Base-by-base conservation (phyloP, 768 basidiomycete species). In the Trametes gibbosa region DNA sequence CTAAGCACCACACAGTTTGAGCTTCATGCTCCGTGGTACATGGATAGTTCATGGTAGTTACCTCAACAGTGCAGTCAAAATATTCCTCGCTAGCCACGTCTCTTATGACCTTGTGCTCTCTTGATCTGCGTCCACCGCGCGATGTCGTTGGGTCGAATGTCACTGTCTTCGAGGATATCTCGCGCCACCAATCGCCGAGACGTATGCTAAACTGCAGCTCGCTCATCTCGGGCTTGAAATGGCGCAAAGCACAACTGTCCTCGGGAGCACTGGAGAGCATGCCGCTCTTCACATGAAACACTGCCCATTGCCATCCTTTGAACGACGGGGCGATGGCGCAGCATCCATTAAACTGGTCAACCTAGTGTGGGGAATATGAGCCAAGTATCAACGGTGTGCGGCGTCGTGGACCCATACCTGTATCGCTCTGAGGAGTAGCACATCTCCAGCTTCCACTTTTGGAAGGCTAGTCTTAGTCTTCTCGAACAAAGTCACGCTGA, bases 281-380 rank as follows among this genome's bases (percentile, higher is more conserved):
- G 23, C 77, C 75, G 1, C 66, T 70, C 17, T 65, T 63, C 1
- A 76, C 73, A 35, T 79, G 76, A 50, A 79, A 87, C 29, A 83
- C 73, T 3, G 81, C 81, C 86, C 86, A 88, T 32, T 74, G 72
- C 52, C 84, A 67, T 58, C 70, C 76, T 63, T 81, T 75, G 25
- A 70, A 42, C 52, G 81, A 82, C 1, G 83, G 52, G 13, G 65
- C 84, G 0, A 74, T 69, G 17, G 78, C 81, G n/a, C 67, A 70
- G 3, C 69, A 1, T 1, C 75, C 75, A 3, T 71, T 39, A 49
- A 67, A 79, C 3, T 65, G 43, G 24, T 62, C 56, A n/a, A 75
- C 62, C 82, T 83, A 17, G 8, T 16, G 17, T 27, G 37, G n/a
- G n/a, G 25, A 10, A 41, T 24, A 27, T 25, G 10, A 7, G 39